Evolutionary conservation across 805 yeast species (phyloP).

Genomic region (Lipomyces mesembrius): DNA sequence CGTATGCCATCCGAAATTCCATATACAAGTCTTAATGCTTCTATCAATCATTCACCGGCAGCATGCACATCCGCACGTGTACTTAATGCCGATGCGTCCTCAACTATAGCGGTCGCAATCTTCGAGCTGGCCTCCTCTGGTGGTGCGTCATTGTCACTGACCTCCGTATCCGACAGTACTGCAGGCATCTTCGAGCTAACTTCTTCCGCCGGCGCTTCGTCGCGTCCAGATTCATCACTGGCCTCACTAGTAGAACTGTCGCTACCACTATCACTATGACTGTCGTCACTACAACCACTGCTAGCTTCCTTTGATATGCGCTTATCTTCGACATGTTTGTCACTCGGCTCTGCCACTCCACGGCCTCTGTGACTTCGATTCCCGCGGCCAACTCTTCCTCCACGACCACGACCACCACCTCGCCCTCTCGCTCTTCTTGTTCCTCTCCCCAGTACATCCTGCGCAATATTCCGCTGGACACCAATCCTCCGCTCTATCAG

Average conservation of each 20-base stretch:
- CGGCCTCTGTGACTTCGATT: conserved; percentile 6
- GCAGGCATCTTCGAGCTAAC: background rate
- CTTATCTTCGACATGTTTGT: background rate
- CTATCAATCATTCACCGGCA: background rate
- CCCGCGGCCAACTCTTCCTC: background rate
- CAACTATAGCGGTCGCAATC: background rate
- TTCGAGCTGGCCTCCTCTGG: conserved; percentile 20
- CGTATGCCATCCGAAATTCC: background rate
- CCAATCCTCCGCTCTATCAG: conserved; percentile 32
- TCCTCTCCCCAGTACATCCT: conserved; percentile 15
- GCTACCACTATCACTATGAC: conserved; percentile 1
- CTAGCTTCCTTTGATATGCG: background rate
- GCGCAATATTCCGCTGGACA: conserved; percentile 29
- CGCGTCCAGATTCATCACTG: conserved; percentile 2
- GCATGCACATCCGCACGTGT: background rate
- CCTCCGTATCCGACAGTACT: background rate
- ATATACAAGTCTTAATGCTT: background rate
- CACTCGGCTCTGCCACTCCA: conserved; percentile 10
- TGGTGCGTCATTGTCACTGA: conserved; percentile 16
- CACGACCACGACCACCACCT: background rate
- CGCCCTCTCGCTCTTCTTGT: conserved; percentile 1
- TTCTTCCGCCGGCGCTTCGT: background rate
- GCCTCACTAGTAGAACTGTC: background rate
- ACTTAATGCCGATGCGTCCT: background rate
- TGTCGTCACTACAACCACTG: background rate